Conservation (phyloP, 208 protist species). For the Leishmania arabica region DNA sequence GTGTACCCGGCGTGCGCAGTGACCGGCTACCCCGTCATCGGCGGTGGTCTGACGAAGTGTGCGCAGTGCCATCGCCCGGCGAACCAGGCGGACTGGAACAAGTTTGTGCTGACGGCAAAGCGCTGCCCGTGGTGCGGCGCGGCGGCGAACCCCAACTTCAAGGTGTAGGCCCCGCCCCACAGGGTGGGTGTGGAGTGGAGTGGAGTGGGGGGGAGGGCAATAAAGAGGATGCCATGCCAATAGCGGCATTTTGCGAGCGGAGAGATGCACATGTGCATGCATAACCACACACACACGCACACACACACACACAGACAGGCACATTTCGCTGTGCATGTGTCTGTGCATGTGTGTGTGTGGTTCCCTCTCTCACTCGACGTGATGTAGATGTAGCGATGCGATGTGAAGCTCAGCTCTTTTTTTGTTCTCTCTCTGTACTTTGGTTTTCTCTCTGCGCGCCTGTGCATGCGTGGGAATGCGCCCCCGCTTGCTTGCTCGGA, state of each 20-base stretch:
- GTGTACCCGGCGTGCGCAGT: constrained; percentile 87
- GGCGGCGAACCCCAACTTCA: constrained; percentile 66
- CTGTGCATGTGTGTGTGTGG: background rate
- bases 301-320: too few species aligned
- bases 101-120: constrained; percentile 78
- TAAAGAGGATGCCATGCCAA: background rate
- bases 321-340: background rate
- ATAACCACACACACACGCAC: background rate
- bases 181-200: background rate
- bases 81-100: constrained; percentile 93
- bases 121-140: constrained; percentile 90
- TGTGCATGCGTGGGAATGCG: background rate
- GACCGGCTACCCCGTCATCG: constrained; percentile 88
- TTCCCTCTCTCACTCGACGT: background rate
- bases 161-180: constrained; percentile 26
- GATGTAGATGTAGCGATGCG: background rate
- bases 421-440: background rate
- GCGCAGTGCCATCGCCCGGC: constrained; percentile 77
- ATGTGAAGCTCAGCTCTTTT: background rate
- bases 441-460: background rate
- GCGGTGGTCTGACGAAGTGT: constrained; percentile 69
- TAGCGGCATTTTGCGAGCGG: background rate
- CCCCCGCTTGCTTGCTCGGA: too few species aligned
- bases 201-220: background rate
- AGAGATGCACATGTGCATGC: background rate